Evolutionary conservation across 441 rosid species (phyloP).

Genomic region (Mallotus japonicus): DNA sequence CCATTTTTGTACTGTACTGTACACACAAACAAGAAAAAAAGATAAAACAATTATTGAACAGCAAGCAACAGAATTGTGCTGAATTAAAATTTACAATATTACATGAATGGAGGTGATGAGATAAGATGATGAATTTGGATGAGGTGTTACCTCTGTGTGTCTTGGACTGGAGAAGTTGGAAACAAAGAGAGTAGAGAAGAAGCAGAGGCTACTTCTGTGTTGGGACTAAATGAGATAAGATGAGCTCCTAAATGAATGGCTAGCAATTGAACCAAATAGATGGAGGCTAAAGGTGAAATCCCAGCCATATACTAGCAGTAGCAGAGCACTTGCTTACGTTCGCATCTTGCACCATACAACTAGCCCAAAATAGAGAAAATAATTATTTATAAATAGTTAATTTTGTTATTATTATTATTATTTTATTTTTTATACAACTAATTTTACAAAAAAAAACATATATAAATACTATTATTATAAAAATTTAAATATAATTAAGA

Average conservation of each 20-base stretch:
- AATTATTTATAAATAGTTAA: no score
- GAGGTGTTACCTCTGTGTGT: neutral
- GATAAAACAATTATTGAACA: neutral
- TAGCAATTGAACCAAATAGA: neutral
- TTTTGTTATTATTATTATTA: neutral
- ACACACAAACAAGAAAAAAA: neutral
- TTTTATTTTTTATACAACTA: no score
- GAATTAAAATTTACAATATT: no score
- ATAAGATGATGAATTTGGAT: neutral
- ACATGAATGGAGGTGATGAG: no score
- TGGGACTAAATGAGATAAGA: constrained; percentile 13
- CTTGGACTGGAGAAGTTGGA: neutral
- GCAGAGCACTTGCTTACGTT: neutral
- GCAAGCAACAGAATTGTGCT: no score
- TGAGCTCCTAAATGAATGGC: neutral
- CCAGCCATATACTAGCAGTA: neutral
- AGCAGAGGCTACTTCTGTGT: neutral
- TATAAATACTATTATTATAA: no score
- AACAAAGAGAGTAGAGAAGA: constrained; percentile 6
- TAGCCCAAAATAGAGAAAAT: neutral
- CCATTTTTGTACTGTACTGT: constrained; percentile 29
- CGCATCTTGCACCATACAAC: neutral
- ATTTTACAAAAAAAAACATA: no score
- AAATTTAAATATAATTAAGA: no score
- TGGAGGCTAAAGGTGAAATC: neutral